These are phyloP conservation scores for Hyphodiscus hymeniophilus DNA, from an alignment of 495 filamentous ascomycete genomes.

Conservation along the genomic window DNA sequence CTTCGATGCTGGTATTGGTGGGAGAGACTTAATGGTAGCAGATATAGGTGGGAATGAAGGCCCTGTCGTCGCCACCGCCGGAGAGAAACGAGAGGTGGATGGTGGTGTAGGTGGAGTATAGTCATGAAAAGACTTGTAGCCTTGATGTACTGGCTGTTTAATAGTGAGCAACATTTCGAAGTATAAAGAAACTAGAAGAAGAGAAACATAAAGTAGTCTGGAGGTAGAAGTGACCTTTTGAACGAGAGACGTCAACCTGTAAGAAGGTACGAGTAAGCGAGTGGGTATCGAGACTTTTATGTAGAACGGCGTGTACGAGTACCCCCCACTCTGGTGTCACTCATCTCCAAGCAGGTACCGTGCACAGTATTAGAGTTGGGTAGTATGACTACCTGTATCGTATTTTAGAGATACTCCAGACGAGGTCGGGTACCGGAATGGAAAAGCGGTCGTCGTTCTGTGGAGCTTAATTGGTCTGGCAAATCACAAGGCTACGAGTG, in stretches of 20 bases:
- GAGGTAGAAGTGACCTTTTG: constrained; percentile 21
- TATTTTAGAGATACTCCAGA: constrained; percentile 12
- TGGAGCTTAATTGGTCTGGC: constrained; percentile 15
- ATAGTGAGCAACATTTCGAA: constrained; percentile 57
- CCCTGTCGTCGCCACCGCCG: constrained; percentile 43
- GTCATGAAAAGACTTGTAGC: constrained; percentile 63
- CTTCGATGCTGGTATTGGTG: constrained; percentile 13
- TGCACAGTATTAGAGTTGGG: constrained; percentile 13
- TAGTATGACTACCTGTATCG: constrained; percentile 10
- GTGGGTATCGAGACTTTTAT: constrained; percentile 16
- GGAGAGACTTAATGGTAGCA: constrained; percentile 27
- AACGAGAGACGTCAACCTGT: constrained; percentile 4
- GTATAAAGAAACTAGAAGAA: constrained; percentile 10
- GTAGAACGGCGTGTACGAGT: constrained; percentile 6
- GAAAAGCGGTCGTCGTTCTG: constrained; percentile 4
- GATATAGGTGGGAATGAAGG: constrained; percentile 30
- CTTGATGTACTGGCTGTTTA: constrained; percentile 57
- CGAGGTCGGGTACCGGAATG: constrained; percentile 3
- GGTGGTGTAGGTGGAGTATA: constrained; percentile 51
- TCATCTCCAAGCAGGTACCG: constrained; percentile 20
- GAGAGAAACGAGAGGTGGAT: constrained; percentile 51
- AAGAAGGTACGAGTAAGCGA: constrained; percentile 10
- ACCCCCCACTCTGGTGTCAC: constrained; percentile 18
- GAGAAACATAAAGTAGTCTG: constrained; percentile 18
- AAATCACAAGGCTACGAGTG: constrained; percentile 14